Conservation (phyloP, 2,329 filamentous ascomycete species). For the Aureobasidium musti region DNA sequence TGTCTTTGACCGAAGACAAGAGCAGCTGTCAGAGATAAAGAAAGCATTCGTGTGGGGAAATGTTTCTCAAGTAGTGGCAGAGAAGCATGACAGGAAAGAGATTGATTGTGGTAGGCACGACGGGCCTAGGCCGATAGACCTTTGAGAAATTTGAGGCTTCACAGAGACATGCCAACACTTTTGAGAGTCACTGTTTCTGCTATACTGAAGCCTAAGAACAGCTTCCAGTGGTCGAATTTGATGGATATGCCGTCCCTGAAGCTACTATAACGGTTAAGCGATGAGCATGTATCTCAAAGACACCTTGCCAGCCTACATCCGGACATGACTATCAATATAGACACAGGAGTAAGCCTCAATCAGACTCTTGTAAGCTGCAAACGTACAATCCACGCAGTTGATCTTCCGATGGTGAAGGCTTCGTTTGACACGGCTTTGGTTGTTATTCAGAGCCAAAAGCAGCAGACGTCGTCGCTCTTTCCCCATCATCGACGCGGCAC, state of each 20-base stretch:
- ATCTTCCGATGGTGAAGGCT: not conserved
- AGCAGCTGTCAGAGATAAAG: not conserved
- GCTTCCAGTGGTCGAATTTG: not conserved
- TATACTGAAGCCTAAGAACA: too few relatives aligned
- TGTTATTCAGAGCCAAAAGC: not conserved
- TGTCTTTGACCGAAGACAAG: constrained; percentile 5
- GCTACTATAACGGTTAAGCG: too few relatives aligned
- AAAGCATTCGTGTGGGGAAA: not conserved
- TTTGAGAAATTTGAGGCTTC: not conserved
- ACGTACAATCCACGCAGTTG: not conserved
- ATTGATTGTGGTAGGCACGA: not conserved
- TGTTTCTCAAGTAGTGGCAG: not conserved
- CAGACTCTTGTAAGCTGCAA: not conserved
- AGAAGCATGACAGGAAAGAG: not conserved
- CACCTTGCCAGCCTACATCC: not conserved
- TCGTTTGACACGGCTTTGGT: too few relatives aligned
- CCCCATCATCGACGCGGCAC: not conserved
- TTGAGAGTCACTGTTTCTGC: not conserved
- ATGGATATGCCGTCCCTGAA: not conserved
- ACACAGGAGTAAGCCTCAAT: not conserved
- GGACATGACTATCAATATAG: not conserved
- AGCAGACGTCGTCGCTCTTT: not conserved
- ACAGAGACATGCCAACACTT: not conserved
- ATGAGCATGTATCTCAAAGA: too few relatives aligned
- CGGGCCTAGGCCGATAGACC: not conserved